A percentile compares a stretch with the other conserved stretches of the same genome.
Conservation (phyloP, 2,329 filamentous ascomycete genomes). For the Pyricularia pennisetigena region DNA sequence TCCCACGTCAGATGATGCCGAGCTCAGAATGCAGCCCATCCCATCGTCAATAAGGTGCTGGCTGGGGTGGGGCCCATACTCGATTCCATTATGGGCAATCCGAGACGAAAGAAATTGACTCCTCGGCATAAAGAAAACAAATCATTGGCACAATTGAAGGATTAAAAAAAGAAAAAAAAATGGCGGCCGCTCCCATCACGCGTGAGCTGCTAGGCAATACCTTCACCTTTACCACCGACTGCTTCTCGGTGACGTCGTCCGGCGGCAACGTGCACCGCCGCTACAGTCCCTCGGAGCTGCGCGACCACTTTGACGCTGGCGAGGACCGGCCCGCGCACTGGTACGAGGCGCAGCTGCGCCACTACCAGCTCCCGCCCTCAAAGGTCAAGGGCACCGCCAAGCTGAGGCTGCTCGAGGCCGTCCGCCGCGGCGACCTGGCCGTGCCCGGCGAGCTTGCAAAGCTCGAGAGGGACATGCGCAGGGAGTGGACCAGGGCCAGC, state of each 20-base stretch:
- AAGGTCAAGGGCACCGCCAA: slow-evolving; percentile 50
- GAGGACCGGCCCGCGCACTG: slow-evolving; percentile 47
- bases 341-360: slow-evolving; percentile 52
- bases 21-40: too few species aligned
- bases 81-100: too few species aligned
- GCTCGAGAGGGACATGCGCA: slow-evolving; percentile 45
- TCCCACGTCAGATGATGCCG: too few species aligned
- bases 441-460: slow-evolving; percentile 37
- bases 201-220: slow-evolving; percentile 21
- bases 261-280: slow-evolving; percentile 34
- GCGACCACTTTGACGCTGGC: slow-evolving; percentile 29
- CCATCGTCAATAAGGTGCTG: too few species aligned
- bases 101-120: neutral
- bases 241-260: slow-evolving; percentile 33
- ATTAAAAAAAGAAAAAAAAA: neutral
- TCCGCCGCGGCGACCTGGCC: slow-evolving; percentile 34
- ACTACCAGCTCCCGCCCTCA: slow-evolving; percentile 48
- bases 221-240: slow-evolving; percentile 31
- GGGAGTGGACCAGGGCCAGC: slow-evolving; percentile 36
- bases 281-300: slow-evolving; percentile 31
- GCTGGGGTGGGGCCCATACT: too few species aligned
- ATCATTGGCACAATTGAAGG: neutral
- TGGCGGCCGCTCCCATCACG: slow-evolving; percentile 6
- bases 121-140: neutral
- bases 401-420: slow-evolving; percentile 46